A percentile compares a stretch with the other conserved stretches of the same genome.
Evolutionary conservation across 73 alveolate species (phyloP).

Genomic region (Effrenium voratum): DNA sequence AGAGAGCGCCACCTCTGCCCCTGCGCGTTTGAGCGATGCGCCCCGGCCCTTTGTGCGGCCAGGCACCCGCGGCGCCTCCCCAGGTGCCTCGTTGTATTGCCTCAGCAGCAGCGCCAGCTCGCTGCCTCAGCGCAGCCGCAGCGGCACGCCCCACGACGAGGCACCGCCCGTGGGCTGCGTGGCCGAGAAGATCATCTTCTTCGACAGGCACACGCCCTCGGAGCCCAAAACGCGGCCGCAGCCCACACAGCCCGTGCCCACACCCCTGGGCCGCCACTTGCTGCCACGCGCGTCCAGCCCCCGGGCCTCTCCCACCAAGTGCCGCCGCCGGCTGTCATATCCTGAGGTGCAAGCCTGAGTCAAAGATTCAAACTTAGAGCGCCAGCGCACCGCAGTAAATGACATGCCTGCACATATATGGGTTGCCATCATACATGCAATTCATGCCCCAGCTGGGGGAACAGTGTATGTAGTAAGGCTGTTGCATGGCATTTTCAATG

Average conservation of each 20-base stretch:
- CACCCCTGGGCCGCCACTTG: conserved; percentile 93
- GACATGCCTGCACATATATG: too few species aligned
- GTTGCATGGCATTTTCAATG: too few species aligned
- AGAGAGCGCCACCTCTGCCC: conserved; percentile 5
- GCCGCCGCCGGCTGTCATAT: conserved; percentile 71
- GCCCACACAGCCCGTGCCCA: conserved; percentile 60
- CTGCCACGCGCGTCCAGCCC: background rate
- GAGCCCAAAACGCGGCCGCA: background rate
- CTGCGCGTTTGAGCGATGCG: background rate
- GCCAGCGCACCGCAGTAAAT: too few species aligned
- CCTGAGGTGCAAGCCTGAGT: conserved; percentile 72
- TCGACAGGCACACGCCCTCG: conserved; percentile 66
- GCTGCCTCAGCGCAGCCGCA: background rate
- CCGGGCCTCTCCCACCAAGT: conserved; percentile 15
- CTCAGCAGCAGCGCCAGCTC: background rate
- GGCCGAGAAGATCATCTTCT: conserved; percentile 67
- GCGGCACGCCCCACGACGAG: background rate
- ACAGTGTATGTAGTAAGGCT: too few species aligned
- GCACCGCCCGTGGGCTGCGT: conserved; percentile 71
- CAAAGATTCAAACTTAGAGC: too few species aligned
- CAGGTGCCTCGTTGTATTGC: background rate
- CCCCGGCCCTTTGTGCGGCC: background rate
- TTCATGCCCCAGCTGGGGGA: too few species aligned
- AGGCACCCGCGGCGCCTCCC: too few species aligned
- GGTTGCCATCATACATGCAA: too few species aligned